Evolutionary conservation across 805 yeast species (phyloP), one percentile per base, ranked within the genome.

Genomic region (Candida verbasci): DNA sequence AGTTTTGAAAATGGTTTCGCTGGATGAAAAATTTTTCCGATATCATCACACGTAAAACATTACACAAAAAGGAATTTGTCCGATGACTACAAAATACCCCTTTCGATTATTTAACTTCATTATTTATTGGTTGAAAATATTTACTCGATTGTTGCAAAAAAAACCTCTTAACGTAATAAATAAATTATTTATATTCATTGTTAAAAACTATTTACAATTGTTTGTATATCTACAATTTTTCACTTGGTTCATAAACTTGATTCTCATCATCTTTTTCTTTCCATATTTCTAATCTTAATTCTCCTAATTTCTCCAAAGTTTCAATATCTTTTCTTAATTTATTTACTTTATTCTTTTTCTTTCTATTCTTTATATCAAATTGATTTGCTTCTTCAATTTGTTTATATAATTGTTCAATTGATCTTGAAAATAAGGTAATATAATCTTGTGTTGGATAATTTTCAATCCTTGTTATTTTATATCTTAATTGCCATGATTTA

Each of bases 401-500:
- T 15, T 14, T 21, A 18, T 34, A 27, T 22, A 34, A 27, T 12
- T 31, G 21, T 26, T 35, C 17, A 17, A 35, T 31, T 8, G 39
- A 36, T 16, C 10, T 26, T 6, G n/a, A 16, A 24, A 35, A 35
- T 11, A 26, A 21, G 9, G 24, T 16, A 8, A 15, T 11, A 29
- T 31, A 35, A 6, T 17, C 20, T 6, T 21, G n/a, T 4, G 10
- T 8, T 3, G 15, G 7, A 3, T 18, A 3, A 6, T 17, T 14
- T 10, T 35, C 27, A 14, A 35, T 29, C 21, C 14, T 29, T 6
- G 29, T 6, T 14, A 35, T 35, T 24, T 25, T 31, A 24, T 35
- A 35, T 9, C 24, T 25, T 3, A 35, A n/a, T 31, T 35, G 39
- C 39, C 39, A 35, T 11, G 29, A 15, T 14, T 10, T 9, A 11